A percentile compares a stretch with the other conserved stretches of the same genome.
These are phyloP conservation scores for Saxophila tyrrhenica DNA, from an alignment of 495 filamentous ascomycete species.

Conservation along the genomic window DNA sequence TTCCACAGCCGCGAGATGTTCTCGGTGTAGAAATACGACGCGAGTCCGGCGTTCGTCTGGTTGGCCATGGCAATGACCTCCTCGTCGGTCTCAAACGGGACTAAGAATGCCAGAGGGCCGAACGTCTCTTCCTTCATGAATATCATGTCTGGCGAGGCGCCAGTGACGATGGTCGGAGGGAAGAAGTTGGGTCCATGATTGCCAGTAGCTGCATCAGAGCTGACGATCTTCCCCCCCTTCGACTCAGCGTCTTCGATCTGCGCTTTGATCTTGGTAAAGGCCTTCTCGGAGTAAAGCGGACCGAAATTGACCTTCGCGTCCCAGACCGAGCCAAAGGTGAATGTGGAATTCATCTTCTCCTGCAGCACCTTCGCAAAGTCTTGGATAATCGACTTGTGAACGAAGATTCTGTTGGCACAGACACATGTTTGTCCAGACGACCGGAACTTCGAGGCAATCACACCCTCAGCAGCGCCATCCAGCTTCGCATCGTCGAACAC, in stretches of 20 bases:
- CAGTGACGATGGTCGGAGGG: slow-evolving; percentile 64
- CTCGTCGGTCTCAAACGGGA: slow-evolving; percentile 67
- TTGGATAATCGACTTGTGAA: slow-evolving; percentile 68
- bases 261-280: slow-evolving; percentile 56
- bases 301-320: slow-evolving; percentile 69
- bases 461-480: slow-evolving; percentile 62
- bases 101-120: slow-evolving; percentile 71
- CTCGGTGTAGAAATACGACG: slow-evolving; percentile 77
- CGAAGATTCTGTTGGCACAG: slow-evolving; percentile 76
- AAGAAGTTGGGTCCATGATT: slow-evolving; percentile 68
- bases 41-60: slow-evolving; percentile 62
- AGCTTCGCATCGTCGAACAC: slow-evolving; percentile 63
- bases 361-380: slow-evolving; percentile 54
- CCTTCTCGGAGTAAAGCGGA: slow-evolving; percentile 31
- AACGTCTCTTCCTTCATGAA: slow-evolving; percentile 76
- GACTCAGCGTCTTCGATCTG: slow-evolving; percentile 66
- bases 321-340: slow-evolving; percentile 41
- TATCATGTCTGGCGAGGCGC: slow-evolving; percentile 60
- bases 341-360: slow-evolving; percentile 4
- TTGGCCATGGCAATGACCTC: slow-evolving; percentile 70
- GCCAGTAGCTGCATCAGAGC: slow-evolving; percentile 34
- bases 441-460: slow-evolving; percentile 71
- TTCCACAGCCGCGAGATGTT: slow-evolving; percentile 61
- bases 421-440: slow-evolving; percentile 84
- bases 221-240: slow-evolving; percentile 59